Conservation (phyloP, 2,329 filamentous ascomycete genomes). For the Fusarium udum region DNA sequence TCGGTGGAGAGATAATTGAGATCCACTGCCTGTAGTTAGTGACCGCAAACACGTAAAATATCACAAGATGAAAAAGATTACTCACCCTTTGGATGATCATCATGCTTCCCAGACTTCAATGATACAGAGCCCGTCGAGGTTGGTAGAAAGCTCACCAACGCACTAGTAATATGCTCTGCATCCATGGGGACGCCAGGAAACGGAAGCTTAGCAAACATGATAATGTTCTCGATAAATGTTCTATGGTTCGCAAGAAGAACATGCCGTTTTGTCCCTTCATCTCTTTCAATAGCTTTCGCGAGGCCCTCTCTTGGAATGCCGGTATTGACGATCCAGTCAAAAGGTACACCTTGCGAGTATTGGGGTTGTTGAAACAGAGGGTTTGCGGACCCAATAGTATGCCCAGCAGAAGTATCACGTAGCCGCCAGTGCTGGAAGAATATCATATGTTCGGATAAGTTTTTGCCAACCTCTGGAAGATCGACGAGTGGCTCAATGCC, state of each 20-base stretch:
- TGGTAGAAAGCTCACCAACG: constrained; percentile 36
- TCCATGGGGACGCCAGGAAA: constrained; percentile 36
- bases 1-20: constrained; percentile 40
- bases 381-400: constrained; percentile 47
- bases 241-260: constrained; percentile 44
- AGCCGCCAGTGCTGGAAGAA: constrained; percentile 46
- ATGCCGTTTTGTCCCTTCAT: constrained; percentile 47
- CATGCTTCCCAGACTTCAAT: constrained; percentile 30
- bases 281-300: constrained; percentile 45
- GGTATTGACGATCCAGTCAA: constrained; percentile 50
- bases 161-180: constrained; percentile 38
- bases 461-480: constrained; percentile 61
- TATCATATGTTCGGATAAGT: constrained; percentile 45
- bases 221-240: constrained; percentile 39
- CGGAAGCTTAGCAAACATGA: constrained; percentile 37
- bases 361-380: constrained; percentile 49
- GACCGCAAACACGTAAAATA: no score
- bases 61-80: not conserved
- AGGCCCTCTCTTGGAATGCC: constrained; percentile 44
- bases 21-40: constrained; percentile 23
- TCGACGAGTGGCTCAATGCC: constrained; percentile 51
- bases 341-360: constrained; percentile 48
- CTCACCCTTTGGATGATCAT: constrained; percentile 38
- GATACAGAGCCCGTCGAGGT: constrained; percentile 38
- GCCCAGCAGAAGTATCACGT: constrained; percentile 46